phyloP scores from a whole-genome alignment of 73 alveolate genomes.

The Tetrahymena malaccensis region DNA sequence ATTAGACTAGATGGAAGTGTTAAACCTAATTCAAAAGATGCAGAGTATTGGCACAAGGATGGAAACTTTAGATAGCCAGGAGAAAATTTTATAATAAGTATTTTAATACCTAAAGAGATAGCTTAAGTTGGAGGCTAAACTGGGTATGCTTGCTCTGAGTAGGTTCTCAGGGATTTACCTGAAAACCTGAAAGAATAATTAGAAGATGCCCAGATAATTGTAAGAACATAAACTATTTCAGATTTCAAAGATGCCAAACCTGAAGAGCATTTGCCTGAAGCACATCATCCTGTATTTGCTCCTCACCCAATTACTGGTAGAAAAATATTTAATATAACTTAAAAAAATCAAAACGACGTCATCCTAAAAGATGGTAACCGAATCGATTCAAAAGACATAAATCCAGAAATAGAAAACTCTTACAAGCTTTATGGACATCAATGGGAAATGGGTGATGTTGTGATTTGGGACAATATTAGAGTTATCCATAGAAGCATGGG shows the following conservation, averaged over 20 bases:
- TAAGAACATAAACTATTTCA: background rate
- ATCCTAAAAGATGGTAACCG: background rate
- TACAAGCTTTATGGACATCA: background rate
- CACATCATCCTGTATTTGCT: background rate
- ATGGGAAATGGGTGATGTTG: slow-evolving; percentile 32
- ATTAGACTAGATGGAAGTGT: slow-evolving; percentile 2
- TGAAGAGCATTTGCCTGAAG: background rate
- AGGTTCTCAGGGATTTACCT: background rate
- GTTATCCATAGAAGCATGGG: slow-evolving; percentile 20
- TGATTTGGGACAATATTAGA: slow-evolving; percentile 25
- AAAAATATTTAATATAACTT: background rate
- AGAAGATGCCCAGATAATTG: background rate
- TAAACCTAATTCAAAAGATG: slow-evolving; percentile 1
- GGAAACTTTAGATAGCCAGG: slow-evolving; percentile 3
- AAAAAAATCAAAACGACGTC: background rate
- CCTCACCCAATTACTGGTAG: background rate
- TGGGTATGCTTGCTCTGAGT: background rate
- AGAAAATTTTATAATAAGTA: background rate
- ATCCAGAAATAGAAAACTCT: background rate
- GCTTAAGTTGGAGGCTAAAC: slow-evolving; percentile 28
- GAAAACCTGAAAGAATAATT: background rate
- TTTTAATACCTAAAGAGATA: background rate
- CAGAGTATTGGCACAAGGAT: slow-evolving; percentile 27
- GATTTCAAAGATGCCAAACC: background rate
- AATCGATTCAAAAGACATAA: background rate